These are phyloP conservation scores for Panus rudis DNA, from an alignment of 768 basidiomycete genomes.

Conservation along the genomic window DNA sequence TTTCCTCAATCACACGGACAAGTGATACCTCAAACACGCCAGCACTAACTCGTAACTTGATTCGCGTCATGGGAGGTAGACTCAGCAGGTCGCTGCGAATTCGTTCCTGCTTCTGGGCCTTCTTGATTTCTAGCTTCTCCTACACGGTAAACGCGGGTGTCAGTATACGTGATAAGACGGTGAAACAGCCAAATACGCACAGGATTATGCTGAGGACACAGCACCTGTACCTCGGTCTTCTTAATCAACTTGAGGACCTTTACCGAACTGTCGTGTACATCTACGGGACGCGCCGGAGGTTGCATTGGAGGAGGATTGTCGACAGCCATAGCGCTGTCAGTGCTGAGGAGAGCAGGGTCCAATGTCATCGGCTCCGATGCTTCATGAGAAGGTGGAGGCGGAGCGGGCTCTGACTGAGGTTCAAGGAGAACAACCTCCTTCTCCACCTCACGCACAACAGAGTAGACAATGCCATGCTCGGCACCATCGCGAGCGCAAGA, in stretches of 20 bases:
- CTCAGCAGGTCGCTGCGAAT: slow-evolving; percentile 64
- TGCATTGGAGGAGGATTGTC: neutral
- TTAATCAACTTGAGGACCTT: slow-evolving; percentile 57
- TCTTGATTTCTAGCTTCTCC: slow-evolving; percentile 66
- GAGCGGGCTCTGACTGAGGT: slow-evolving; percentile 15
- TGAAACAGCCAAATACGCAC: slow-evolving; percentile 38
- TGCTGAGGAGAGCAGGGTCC: no score
- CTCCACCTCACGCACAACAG: slow-evolving; percentile 61
- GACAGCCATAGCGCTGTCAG: no score
- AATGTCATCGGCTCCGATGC: no score
- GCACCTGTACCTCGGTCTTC: slow-evolving; percentile 66
- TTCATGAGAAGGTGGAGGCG: slow-evolving; percentile 1
- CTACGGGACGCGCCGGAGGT: neutral
- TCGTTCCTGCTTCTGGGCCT: slow-evolving; percentile 66
- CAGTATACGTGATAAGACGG: neutral
- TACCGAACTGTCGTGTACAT: neutral
- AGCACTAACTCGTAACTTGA: slow-evolving; percentile 79
- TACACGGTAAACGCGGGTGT: neutral
- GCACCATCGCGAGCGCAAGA: slow-evolving; percentile 70
- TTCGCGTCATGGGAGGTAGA: slow-evolving; percentile 61
- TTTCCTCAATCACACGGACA: slow-evolving; percentile 61
- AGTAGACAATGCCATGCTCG: slow-evolving; percentile 49
- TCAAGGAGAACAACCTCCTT: slow-evolving; percentile 74
- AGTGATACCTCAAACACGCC: slow-evolving; percentile 86
- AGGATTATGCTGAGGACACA: slow-evolving; percentile 88